A percentile compares a stretch with the other conserved stretches of the same genome.
phyloP scores from a whole-genome alignment of 2,329 filamentous ascomycete species.

The Parascedosporium putredinis region DNA sequence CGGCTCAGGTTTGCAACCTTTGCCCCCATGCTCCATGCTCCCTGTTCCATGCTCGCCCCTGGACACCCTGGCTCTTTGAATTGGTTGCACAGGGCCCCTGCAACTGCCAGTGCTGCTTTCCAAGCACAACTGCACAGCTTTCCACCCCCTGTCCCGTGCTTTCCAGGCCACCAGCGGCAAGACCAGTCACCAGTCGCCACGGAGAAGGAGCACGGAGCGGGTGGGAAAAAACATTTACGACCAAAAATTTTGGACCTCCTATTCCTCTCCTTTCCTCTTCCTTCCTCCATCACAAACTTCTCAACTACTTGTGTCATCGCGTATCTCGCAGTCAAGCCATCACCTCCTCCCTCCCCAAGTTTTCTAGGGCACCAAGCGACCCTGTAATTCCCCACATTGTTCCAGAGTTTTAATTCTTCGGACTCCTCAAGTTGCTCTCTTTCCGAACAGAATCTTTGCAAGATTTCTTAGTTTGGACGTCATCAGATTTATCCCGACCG shows the following conservation, averaged over 20 bases:
- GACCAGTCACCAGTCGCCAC: slow-evolving; percentile 7
- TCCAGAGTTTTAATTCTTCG: slow-evolving; percentile 40
- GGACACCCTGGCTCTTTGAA: not conserved
- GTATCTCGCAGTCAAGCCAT: slow-evolving; percentile 26
- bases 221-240: slow-evolving; percentile 9
- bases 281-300: slow-evolving; percentile 8
- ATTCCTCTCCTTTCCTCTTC: slow-evolving; percentile 5
- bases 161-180: not conserved
- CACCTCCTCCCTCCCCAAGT: slow-evolving; percentile 24
- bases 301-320: slow-evolving; percentile 13
- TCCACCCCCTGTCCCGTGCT: slow-evolving; percentile 4
- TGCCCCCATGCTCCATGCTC: not conserved
- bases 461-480: slow-evolving; percentile 26
- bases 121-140: too few species aligned
- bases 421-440: slow-evolving; percentile 23
- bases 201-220: not conserved
- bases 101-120: slow-evolving; percentile 5
- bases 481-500: slow-evolving; percentile 27
- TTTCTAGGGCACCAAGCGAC: slow-evolving; percentile 87
- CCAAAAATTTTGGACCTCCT: slow-evolving; percentile 5
- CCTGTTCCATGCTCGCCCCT: not conserved
- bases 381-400: slow-evolving; percentile 48
- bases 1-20: too few species aligned
- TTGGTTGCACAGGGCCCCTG: slow-evolving; percentile 1
- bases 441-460: slow-evolving; percentile 17